phyloP scores from a whole-genome alignment of 1,139 yeast species.

The Kodamaea derodonti region DNA sequence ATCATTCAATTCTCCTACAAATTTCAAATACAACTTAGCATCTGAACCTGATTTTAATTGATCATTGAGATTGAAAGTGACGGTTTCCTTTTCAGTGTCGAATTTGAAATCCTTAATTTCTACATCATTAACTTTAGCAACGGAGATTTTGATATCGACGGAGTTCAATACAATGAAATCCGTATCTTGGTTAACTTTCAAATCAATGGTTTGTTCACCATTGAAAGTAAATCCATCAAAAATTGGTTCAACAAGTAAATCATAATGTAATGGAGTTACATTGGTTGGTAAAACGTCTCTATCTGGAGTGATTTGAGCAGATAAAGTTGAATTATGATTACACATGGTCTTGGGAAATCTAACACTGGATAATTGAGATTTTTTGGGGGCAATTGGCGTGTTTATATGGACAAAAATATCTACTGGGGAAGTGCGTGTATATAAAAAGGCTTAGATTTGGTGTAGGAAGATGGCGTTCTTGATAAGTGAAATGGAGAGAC shows the following conservation, averaged over 20 bases:
- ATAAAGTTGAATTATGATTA: conserved; percentile 5
- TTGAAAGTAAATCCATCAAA: conserved; percentile 66
- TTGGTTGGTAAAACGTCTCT: conserved; percentile 71
- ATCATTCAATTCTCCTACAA: conserved; percentile 62
- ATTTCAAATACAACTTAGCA: conserved; percentile 48
- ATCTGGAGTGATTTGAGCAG: conserved; percentile 23
- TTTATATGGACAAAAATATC: too few relatives aligned
- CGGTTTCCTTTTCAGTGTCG: conserved; percentile 60
- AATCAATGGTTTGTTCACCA: conserved; percentile 63
- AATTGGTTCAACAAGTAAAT: conserved; percentile 68
- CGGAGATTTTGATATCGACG: conserved; percentile 59
- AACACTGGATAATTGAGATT: too few relatives aligned
- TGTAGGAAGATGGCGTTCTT: too few relatives aligned
- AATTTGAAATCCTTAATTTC: conserved; percentile 26
- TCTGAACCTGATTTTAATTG: conserved; percentile 42
- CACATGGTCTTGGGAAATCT: conserved; percentile 7
- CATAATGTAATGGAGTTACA: conserved; percentile 71
- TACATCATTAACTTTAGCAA: conserved; percentile 44
- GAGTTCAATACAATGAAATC: conserved; percentile 54
- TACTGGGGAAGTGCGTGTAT: too few relatives aligned
- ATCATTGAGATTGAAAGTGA: conserved; percentile 55
- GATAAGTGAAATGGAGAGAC: too few relatives aligned
- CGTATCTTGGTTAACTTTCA: conserved; percentile 57
- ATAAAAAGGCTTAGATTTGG: too few relatives aligned
- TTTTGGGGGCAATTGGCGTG: background rate